Evolutionary conservation across 306 rosid genomes (phyloP).

Genomic region (barrel medic (Medicago truncatula)): DNA sequence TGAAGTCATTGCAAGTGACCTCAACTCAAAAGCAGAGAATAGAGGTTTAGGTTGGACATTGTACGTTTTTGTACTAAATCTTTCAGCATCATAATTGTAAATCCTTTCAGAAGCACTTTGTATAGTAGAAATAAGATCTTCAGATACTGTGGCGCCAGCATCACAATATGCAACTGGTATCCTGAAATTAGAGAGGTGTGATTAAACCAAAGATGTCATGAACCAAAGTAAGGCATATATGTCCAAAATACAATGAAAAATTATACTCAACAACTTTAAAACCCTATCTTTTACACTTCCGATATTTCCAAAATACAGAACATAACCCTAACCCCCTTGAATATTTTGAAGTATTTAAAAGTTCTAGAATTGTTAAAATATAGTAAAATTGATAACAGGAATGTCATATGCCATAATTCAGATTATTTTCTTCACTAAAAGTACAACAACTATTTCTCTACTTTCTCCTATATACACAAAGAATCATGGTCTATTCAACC

Average conservation of each 20-base stretch:
- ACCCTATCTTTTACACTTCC: neutral
- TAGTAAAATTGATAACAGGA: neutral
- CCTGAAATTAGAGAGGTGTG: conserved; percentile 60
- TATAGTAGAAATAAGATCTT: conserved; percentile 60
- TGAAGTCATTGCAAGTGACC: conserved; percentile 64
- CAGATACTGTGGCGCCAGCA: conserved; percentile 71
- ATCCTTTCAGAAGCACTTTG: conserved; percentile 50
- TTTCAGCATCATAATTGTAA: conserved; percentile 52
- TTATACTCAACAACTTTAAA: conserved; percentile 23
- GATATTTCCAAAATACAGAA: neutral
- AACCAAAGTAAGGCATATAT: conserved; percentile 13
- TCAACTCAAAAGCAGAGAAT: conserved; percentile 75
- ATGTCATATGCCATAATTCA: conserved; percentile 3
- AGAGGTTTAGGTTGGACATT: conserved; percentile 75
- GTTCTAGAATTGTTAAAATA: neutral
- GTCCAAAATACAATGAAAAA: neutral
- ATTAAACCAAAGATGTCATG: conserved; percentile 3
- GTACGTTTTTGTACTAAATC: conserved; percentile 67
- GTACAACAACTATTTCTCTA: neutral
- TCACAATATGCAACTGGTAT: conserved; percentile 72
- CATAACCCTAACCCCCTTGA: neutral
- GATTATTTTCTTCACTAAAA: conserved; percentile 1
- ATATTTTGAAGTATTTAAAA: neutral
- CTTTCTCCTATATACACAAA: conserved; percentile 1
- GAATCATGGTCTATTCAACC: neutral